A percentile compares a stretch with the other conserved stretches of the same genome.
These are phyloP conservation scores for Amniculicola lignicola DNA, from an alignment of 495 filamentous ascomycete species.

Conservation along the genomic window DNA sequence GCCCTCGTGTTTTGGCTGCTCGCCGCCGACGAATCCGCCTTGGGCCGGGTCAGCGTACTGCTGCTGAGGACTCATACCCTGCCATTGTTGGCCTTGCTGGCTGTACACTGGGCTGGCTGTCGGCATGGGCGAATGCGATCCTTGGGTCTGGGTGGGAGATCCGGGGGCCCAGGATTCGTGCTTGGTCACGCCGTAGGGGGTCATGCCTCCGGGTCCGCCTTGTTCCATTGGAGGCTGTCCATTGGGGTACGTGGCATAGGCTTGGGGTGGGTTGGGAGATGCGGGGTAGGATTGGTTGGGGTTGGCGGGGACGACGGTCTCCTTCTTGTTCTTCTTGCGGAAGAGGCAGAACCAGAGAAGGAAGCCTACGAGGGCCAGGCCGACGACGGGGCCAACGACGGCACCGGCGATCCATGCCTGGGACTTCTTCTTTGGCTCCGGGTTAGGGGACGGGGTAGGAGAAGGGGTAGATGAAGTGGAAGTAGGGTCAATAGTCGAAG, in stretches of 20 bases:
- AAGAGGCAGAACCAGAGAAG: conserved; percentile 8
- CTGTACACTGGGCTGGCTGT: conserved; percentile 3
- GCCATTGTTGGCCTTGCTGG: no score
- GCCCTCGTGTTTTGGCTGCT: no score
- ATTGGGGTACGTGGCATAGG: not conserved
- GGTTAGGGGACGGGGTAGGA: not conserved
- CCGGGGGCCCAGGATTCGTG: conserved; percentile 1
- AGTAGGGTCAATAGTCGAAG: not conserved
- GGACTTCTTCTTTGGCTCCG: conserved; percentile 4
- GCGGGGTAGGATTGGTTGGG: not conserved
- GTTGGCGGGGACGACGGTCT: not conserved
- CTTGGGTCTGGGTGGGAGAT: not conserved
- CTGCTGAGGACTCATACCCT: no score
- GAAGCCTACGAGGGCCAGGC: conserved; percentile 4
- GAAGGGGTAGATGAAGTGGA: not conserved
- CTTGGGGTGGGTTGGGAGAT: not conserved
- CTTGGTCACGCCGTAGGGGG: conserved; percentile 5
- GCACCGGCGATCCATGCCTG: conserved; percentile 26
- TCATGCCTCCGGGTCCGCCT: not conserved
- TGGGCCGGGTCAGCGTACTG: no score
- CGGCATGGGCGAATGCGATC: not conserved
- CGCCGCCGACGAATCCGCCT: no score
- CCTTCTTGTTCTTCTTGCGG: conserved; percentile 7
- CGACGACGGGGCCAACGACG: conserved; percentile 16
- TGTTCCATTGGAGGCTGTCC: not conserved